Evolutionary conservation across 805 yeast genomes (phyloP), one percentile per base, ranked within the genome.

Genomic region (Kazachstania africana): DNA sequence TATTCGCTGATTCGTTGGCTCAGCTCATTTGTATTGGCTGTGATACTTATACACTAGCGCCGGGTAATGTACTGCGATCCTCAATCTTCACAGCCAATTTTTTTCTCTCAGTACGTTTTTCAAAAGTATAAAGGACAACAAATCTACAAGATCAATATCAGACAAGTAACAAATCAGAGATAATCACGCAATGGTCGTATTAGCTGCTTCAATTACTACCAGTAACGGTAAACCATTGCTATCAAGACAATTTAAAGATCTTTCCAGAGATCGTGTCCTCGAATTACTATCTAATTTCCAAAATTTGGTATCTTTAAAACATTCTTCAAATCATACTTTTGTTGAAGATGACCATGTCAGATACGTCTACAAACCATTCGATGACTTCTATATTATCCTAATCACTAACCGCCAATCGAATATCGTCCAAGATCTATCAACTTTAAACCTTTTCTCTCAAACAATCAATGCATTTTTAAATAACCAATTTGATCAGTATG

Each of bases 341-440:
- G 91, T 84, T 20, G 98, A 91, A 57, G 94, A 82, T 52, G 94
- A 80, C 32, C 74, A 75, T 43, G 91, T 83, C 24, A 75, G 99
- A 57, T 91, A 83, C 53, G 91, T 91, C 32, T 91, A 84, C 59
- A 95, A 85, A 59, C 96, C 98, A 29, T 70, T 91, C 53, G 98
- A 91, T 54, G 95, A 85, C 44, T 75, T 83, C 36, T 88, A 83
- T 57, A 78, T 91, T 49, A 87, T 93, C 26, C 63, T 91, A 46
- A 78, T 91, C 53, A 88, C 97, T 36, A 88, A 85, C 60, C 75
- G 81, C 42, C 81, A 78, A 45, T 82, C 95, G 19, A 91, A 91
- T 53, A 88, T 91, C 39, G 65, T 91, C 45, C 95, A 87, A 60
- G 98, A 91, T 57, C 80, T 91, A 44, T 88, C 84, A 48, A 91